Evolutionary conservation across 371 early-diverging fungal species (phyloP).

Genomic region (Dinochytrium kinnereticum): DNA sequence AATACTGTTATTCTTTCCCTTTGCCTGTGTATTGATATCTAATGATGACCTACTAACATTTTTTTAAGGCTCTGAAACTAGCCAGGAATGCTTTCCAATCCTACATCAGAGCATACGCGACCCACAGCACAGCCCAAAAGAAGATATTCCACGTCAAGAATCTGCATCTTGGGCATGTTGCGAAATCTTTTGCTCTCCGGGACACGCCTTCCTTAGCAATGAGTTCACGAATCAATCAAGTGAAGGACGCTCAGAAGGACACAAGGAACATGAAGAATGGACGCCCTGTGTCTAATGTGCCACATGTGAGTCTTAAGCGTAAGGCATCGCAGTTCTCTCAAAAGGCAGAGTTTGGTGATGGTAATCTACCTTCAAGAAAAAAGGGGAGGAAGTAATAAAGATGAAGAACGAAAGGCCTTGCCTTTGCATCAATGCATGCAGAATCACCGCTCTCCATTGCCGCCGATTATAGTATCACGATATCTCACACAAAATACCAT

Average conservation of each 20-base stretch:
- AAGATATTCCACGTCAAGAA: conserved; percentile 91
- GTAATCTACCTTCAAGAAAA: background rate
- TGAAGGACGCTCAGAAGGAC: background rate
- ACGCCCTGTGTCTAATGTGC: no score
- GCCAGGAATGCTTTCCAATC: conserved; percentile 86
- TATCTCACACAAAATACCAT: no score
- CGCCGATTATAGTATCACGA: no score
- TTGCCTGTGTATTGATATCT: background rate
- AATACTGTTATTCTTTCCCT: background rate
- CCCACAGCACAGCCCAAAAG: conserved; percentile 81
- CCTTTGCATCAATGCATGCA: background rate
- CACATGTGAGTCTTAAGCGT: conserved; percentile 2
- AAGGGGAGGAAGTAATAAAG: background rate
- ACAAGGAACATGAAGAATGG: no score
- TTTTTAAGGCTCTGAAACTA: conserved; percentile 60
- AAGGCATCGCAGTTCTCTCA: background rate
- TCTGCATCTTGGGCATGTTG: conserved; percentile 94
- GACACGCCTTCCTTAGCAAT: conserved; percentile 69
- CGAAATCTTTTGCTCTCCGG: conserved; percentile 92
- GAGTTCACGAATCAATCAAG: background rate
- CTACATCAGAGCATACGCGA: conserved; percentile 91
- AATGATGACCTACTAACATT: background rate
- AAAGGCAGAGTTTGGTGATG: background rate
- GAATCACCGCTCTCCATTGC: background rate
- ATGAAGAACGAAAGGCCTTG: background rate